A percentile compares a stretch with the other conserved stretches of the same genome.
These are phyloP conservation scores for Triticum monococcum DNA, from an alignment of 176 grass and related monocot species.

Conservation along the genomic window DNA sequence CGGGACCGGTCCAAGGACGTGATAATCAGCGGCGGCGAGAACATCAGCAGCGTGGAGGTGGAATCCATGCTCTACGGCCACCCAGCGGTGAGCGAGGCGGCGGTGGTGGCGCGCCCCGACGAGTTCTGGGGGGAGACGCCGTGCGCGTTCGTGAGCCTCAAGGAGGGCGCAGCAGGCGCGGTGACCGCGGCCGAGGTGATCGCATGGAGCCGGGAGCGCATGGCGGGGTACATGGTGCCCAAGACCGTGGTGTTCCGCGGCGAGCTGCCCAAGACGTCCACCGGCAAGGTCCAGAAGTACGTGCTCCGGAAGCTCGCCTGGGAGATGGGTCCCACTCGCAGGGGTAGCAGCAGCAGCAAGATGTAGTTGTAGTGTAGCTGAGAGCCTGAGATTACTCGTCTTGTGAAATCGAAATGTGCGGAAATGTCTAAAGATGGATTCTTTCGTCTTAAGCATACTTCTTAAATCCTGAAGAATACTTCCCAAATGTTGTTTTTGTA, in stretches of 20 bases:
- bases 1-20: conserved; percentile 91
- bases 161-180: conserved; percentile 17
- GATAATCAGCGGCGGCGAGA: conserved; percentile 93
- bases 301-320: conserved; percentile 52
- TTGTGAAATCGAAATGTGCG: no score
- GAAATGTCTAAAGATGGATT: no score
- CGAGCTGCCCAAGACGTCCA: conserved; percentile 85
- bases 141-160: conserved; percentile 78
- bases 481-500: no score
- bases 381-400: no score
- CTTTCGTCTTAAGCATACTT: no score
- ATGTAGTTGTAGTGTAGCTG: background rate
- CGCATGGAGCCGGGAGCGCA: conserved; percentile 69
- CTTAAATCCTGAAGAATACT: no score
- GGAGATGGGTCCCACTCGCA: conserved; percentile 42
- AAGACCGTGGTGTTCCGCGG: conserved; percentile 55
- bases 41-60: conserved; percentile 94
- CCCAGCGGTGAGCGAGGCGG: conserved; percentile 67
- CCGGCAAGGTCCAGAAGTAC: conserved; percentile 81
- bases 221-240: conserved; percentile 85
- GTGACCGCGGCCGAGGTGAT: conserved; percentile 38
- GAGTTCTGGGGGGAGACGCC: conserved; percentile 89
- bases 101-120: conserved; percentile 74
- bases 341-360: conserved; percentile 26
- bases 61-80: conserved; percentile 74